A percentile compares a stretch with the other conserved stretches of the same genome.
Conservation (phyloP, 164 flowering plant species). For the Piper longum region DNA sequence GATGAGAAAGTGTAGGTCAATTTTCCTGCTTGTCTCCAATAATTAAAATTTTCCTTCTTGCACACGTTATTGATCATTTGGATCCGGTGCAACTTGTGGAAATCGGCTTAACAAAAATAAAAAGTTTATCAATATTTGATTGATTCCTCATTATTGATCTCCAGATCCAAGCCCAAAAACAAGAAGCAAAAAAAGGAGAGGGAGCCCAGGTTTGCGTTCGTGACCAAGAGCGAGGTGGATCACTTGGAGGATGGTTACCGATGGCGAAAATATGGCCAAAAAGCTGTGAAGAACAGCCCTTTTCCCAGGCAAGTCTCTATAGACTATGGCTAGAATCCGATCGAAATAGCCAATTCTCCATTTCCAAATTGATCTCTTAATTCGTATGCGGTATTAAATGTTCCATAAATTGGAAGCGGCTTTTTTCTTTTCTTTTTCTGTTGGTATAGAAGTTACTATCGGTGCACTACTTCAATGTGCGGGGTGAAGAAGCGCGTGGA, state of each 20-base stretch:
- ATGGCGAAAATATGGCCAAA: constrained; percentile 94
- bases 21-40: background rate
- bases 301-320: constrained; percentile 49
- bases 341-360: background rate
- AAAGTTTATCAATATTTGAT: too few species aligned
- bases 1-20: constrained; percentile 18
- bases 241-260: constrained; percentile 82
- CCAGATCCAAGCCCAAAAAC: constrained; percentile 58
- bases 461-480: constrained; percentile 73
- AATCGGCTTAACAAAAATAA: background rate
- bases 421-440: constrained; percentile 1
- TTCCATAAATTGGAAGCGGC: background rate
- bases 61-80: background rate
- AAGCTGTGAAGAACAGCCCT: constrained; percentile 92
- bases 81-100: background rate
- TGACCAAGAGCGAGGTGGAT: constrained; percentile 86
- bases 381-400: background rate
- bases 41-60: background rate
- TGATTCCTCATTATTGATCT: background rate
- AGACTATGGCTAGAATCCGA: background rate
- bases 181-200: constrained; percentile 61
- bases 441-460: constrained; percentile 67
- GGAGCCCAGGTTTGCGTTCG: constrained; percentile 85
- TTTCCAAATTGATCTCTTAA: background rate
- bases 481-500: constrained; percentile 92